Base-by-base conservation (phyloP, 2,329 filamentous ascomycete genomes). In the Calycina marina region DNA sequence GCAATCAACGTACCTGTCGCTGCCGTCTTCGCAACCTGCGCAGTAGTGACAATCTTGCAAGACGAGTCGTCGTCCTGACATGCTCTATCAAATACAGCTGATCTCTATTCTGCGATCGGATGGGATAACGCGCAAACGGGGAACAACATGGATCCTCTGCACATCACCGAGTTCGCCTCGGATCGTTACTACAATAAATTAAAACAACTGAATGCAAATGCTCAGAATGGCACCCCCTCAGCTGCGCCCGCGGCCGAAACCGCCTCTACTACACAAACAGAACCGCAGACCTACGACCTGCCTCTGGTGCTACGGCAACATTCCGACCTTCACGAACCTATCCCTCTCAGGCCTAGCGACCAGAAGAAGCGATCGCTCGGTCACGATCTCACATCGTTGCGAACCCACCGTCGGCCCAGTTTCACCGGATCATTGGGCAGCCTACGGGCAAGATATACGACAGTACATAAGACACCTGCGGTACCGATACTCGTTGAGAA, bases 161-260 rank as follows among this genome's bases (percentile, higher is more conserved):
- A 75, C 42, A 62, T 72, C 40, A 74, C 72, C 38, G 72, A 77
- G 52, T 77, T 77, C 55, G 72, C 70, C 39, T 77, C 72, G 27
- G 61, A 69, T 53, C 67, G 67, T 41, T 77, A 73, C 49, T 71
- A 75, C 42, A 63, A 65, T 34, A 77, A 77, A 55, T 53, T 76
- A 39, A 62, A 58, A 36, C 66, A 72, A 54, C 62, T 58, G 44
- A 67, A 56, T 50, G 62, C 42, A 51, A 56, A 41, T 57, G 58
- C 35, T 35, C 44, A 31, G 53, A 61, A 44, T 52, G 54, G 31
- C 52, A 54, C 40, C 8, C 28, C 40, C 13, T 27, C 35, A 12
- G 31, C 37, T 37, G 52, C 24, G 18, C 13, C 55, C 20, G 54
- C 54, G 18, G 50, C 52, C 11, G 14, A 38, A 10, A 25, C 35